These are phyloP conservation scores for Aspergillus latus DNA, from an alignment of 2,329 filamentous ascomycete genomes.

Conservation along the genomic window DNA sequence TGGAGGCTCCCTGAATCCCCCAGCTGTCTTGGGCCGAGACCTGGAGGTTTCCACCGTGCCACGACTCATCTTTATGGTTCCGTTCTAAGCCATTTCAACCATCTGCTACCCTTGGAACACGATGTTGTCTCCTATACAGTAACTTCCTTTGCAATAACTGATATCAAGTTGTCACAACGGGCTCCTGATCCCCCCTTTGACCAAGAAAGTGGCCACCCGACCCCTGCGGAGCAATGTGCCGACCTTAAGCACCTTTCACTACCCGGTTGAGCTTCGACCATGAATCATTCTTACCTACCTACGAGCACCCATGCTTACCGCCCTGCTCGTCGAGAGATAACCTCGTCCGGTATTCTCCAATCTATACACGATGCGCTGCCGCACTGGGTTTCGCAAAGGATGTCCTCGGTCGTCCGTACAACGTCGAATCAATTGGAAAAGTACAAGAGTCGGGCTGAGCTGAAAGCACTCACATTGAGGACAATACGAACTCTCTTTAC, in stretches of 20 bases:
- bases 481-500: conserved; percentile 27
- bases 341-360: conserved; percentile 15
- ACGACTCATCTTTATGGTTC: background rate
- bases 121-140: background rate
- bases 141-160: background rate
- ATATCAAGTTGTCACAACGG: background rate
- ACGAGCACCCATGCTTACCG: conserved; percentile 26
- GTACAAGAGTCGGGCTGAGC: conserved; percentile 16
- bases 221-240: conserved; percentile 23
- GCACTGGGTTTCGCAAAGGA: conserved; percentile 25
- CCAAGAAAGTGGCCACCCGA: background rate
- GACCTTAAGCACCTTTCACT: conserved; percentile 16
- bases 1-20: background rate
- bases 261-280: conserved; percentile 23
- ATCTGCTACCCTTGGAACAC: background rate
- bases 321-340: conserved; percentile 21
- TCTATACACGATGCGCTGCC: conserved; percentile 23
- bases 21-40: background rate
- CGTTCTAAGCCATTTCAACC: background rate
- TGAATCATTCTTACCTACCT: conserved; percentile 38
- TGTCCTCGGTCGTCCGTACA: conserved; percentile 6
- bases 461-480: conserved; percentile 18
- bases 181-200: background rate
- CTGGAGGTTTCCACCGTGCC: background rate
- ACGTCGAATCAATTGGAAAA: conserved; percentile 11